phyloP scores from a whole-genome alignment of 345 rosid genomes.

The Euphorbia pulcherrima region DNA sequence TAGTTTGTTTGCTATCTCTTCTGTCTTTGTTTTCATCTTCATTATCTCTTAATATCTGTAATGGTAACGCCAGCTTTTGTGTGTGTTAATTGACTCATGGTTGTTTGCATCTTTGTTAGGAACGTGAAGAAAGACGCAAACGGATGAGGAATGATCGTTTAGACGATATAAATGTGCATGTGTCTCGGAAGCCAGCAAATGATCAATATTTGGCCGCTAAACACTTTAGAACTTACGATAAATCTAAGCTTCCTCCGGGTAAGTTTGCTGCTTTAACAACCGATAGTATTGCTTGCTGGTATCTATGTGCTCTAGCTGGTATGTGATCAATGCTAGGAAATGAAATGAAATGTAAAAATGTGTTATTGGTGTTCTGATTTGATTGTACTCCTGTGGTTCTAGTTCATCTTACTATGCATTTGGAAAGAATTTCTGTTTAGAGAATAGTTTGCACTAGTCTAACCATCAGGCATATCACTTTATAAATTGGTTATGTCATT shows the following conservation, averaged over 20 bases:
- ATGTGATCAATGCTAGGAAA: too few species aligned
- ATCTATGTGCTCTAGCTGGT: background rate
- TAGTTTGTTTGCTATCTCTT: background rate
- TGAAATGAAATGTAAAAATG: too few species aligned
- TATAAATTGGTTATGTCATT: background rate
- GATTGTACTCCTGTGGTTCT: background rate
- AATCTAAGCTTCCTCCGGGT: conserved; percentile 86
- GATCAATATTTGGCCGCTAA: conserved; percentile 48
- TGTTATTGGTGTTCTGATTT: background rate
- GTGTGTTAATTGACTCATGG: background rate
- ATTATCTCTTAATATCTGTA: background rate
- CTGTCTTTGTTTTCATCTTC: background rate
- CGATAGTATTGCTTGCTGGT: background rate
- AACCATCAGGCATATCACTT: background rate
- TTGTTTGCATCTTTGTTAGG: conserved; percentile 42
- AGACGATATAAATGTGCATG: conserved; percentile 49
- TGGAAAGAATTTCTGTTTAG: background rate
- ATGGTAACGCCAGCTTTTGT: background rate
- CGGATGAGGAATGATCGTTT: conserved; percentile 58
- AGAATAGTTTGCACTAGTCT: background rate
- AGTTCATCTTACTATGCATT: background rate
- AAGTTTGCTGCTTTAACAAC: conserved; percentile 14
- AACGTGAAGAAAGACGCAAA: conserved; percentile 91
- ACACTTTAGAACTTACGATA: conserved; percentile 52
- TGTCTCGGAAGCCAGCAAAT: conserved; percentile 46